A percentile compares a stretch with the other conserved stretches of the same genome.
phyloP scores from a whole-genome alignment of 768 basidiomycete genomes.

The Lyophyllum shimeji region DNA sequence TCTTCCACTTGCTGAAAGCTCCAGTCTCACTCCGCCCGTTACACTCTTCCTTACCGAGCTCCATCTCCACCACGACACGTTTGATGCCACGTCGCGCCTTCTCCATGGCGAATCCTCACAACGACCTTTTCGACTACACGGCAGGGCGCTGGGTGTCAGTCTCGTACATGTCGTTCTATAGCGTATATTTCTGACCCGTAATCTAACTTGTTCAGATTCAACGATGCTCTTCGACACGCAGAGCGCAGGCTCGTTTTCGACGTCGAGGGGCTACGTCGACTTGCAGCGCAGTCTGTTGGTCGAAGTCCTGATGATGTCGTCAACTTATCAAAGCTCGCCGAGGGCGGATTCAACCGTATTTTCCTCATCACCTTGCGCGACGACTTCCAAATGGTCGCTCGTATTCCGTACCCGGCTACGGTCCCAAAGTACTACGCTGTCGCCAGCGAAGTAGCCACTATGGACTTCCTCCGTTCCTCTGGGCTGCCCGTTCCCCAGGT shows the following conservation, averaged over 20 bases:
- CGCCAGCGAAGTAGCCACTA: constrained; percentile 48
- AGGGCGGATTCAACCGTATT: too few relatives aligned
- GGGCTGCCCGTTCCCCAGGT: constrained; percentile 41
- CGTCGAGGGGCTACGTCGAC: constrained; percentile 33
- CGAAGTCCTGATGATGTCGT: constrained; percentile 37
- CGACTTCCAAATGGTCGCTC: constrained; percentile 37
- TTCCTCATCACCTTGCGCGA: constrained; percentile 38
- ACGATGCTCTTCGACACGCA: constrained; percentile 43
- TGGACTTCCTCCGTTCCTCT: constrained; percentile 36
- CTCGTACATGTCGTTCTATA: constrained; percentile 26
- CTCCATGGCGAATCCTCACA: constrained; percentile 28
- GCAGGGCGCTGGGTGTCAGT: constrained; percentile 44
- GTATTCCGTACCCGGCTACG: constrained; percentile 39
- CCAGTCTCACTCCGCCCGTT: too few relatives aligned
- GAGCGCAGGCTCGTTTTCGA: constrained; percentile 45
- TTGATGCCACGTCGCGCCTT: constrained; percentile 30
- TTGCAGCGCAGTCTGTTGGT: constrained; percentile 28
- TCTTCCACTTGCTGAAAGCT: too few relatives aligned
- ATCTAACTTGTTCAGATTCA: constrained; percentile 31
- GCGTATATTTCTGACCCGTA: constrained; percentile 27
- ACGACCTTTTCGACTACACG: constrained; percentile 40
- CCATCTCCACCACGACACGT: constrained; percentile 24
- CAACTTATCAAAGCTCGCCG: constrained; percentile 40
- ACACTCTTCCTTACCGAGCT: constrained; percentile 23
- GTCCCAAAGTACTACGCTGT: constrained; percentile 36